Evolutionary conservation across 768 basidiomycete genomes (phyloP), one percentile per base, ranked within the genome.

Genomic region (Guyanaporus albipodus): DNA sequence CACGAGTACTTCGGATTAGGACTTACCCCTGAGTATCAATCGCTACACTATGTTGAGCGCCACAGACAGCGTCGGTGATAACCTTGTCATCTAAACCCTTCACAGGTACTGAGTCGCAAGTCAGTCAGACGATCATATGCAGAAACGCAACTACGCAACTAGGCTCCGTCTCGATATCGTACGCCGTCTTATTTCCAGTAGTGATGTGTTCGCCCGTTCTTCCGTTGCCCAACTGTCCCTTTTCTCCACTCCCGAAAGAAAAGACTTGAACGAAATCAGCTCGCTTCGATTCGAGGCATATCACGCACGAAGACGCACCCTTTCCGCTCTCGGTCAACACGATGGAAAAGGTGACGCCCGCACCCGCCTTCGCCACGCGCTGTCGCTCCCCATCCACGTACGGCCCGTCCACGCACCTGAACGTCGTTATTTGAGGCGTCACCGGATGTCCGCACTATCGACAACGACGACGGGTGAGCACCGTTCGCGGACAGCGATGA

Each of bases 221-320:
- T 15, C 94, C 95, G 62, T 91, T 94, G 0, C 92, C 95, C 0
- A 97, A 73, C 54, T 96, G 94, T 1, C 95, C 95, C 48, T 90
- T 83, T 67, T 96, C 93, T 18, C 83, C 90, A 41, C 89, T 93
- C 27, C 95, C 95, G 53, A 92, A 86, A 1, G 91, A 77, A 58
- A 86, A 97, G 3, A 95, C 91, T 87, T 50, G 55, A 39, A 40
- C 19, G 22, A n/a, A n/a, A n/a, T n/a, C n/a, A n/a, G n/a, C n/a
- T n/a, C n/a, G 32, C 50, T 21, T 42, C 23, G n/a, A 24, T 43
- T 38, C 35, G 23, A 50, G 38, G 36, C 29, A 39, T 12, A 29
- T 3, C 27, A 39, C 31, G n/a, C 4, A 9, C 8, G 11, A 27
- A 43, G 29, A 22, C 74, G 41, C 52, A 83, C 89, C 82, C 74